A percentile compares a stretch with the other conserved stretches of the same genome.
Evolutionary conservation across 1,284 basidiomycete species (phyloP).

Genomic region (Meira miltonrushii): DNA sequence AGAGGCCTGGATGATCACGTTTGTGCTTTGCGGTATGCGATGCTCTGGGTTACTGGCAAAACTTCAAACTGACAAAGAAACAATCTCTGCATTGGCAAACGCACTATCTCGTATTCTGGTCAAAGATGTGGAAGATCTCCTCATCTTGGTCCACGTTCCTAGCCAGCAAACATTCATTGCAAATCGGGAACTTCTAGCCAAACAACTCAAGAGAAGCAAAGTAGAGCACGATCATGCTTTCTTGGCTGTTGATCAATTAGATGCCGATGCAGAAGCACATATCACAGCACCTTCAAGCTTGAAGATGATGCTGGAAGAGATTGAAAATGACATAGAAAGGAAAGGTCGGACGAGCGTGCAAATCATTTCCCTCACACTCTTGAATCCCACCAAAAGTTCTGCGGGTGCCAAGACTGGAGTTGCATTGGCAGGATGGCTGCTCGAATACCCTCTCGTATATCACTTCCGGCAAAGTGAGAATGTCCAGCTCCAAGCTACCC

Average conservation of each 20-base stretch:
- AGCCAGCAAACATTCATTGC: not conserved
- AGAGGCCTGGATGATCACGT: too few species aligned
- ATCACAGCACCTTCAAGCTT: too few species aligned
- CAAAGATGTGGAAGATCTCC: not conserved
- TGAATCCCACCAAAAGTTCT: not conserved
- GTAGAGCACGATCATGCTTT: not conserved
- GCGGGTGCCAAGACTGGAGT: not conserved
- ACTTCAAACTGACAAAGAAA: too few species aligned
- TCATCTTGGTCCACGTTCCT: not conserved
- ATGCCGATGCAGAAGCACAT: too few species aligned
- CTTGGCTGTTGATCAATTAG: not conserved
- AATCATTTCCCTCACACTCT: not conserved
- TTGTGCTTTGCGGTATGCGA: too few species aligned
- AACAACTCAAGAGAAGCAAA: not conserved
- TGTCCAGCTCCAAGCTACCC: too few species aligned
- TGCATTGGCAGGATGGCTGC: slow-evolving; percentile 7
- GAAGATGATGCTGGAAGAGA: too few species aligned
- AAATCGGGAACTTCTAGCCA: not conserved
- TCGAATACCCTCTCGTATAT: slow-evolving; percentile 3
- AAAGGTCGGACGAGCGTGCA: too few species aligned
- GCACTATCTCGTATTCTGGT: too few species aligned
- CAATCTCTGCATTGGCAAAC: too few species aligned
- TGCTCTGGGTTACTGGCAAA: too few species aligned
- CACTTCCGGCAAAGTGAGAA: not conserved
- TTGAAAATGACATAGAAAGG: too few species aligned